Base-by-base conservation (phyloP, 306 rosid genomes). In the Mimosa bimucronata region DNA sequence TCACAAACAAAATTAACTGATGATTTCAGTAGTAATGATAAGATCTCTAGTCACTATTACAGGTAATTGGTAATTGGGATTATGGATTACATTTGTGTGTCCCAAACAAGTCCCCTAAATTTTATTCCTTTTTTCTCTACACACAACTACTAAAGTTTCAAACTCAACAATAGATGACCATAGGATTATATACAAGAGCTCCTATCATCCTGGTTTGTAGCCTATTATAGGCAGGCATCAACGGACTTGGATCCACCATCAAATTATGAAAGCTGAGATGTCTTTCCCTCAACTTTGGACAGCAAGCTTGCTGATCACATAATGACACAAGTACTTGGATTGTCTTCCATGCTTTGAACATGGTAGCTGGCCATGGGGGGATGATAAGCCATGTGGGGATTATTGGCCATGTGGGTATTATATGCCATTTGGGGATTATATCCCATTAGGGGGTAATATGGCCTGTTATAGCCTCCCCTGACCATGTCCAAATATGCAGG, bases 331-430 rank as follows among this genome's bases (percentile, higher is more conserved):
- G 91, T 90, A 85, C 89, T 95, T 44, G 99, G 99, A 77, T 93
- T 93, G 87, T 95, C 99, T 79, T 95, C 99, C 79, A 92, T 89
- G 89, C 97, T 90, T 21, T 92, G 99, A 61, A 41, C 94, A 74
- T 90, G 77, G 87, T 93, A 85, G 26, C 89, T 72, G 65, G 94
- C 85, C 88, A 90, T 84, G 45, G 89, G 87, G 7, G 97, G 94
- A 61, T 92, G 89, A 82, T 89, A 90, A 21, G 65, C 26, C 65
- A 55, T 55, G 62, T 55, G 5, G 62, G 28, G 28, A 55, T 55
- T 8, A 55, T 55, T 55, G 19, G 92, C 87, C 88, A 90, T 83
- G 45, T 89, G 87, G 11, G 96, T 94, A 61, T 92, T 91, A 82
- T 89, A 90, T 55, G 94, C 87, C 87, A 89, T 84, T 38, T 89